Evolutionary conservation across 2,329 filamentous ascomycete species (phyloP).

Genomic region (Aspergillus fijiensis): DNA sequence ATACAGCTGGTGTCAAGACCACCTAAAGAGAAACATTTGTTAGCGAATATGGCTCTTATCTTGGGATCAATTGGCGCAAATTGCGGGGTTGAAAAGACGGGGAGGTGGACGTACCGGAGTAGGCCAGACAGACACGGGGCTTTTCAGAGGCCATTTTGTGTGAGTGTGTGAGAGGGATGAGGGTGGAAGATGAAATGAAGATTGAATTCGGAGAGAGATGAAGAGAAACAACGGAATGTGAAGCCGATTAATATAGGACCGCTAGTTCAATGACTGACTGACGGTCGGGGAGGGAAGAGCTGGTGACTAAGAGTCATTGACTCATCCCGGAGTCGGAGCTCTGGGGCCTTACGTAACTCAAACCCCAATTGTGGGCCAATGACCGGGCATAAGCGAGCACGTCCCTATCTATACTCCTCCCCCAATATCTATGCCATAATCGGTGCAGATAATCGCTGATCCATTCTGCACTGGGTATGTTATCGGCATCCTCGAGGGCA

Average conservation of each 20-base stretch:
- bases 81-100: neutral
- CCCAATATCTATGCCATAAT: neutral
- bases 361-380: neutral
- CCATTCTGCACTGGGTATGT: neutral
- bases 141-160: constrained; percentile 19
- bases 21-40: constrained; percentile 23
- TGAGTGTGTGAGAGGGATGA: neutral
- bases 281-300: neutral
- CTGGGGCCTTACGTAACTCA: neutral
- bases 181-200: neutral
- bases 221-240: neutral
- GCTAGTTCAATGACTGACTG: neutral
- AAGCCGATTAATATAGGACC: neutral
- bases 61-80: neutral
- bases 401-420: neutral
- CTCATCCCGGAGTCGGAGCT: neutral
- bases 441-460: neutral
- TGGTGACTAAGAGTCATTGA: neutral
- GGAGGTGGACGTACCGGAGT: constrained; percentile 20
- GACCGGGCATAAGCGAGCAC: neutral
- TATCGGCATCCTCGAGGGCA: neutral
- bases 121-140: constrained; percentile 23
- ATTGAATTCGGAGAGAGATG: neutral
- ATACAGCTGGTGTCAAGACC: constrained; percentile 48
- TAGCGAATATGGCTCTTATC: constrained; percentile 6